A percentile compares a stretch with the other conserved stretches of the same genome.
Conservation (phyloP, 2,329 filamentous ascomycete species). For the Colletotrichum kahawae region DNA sequence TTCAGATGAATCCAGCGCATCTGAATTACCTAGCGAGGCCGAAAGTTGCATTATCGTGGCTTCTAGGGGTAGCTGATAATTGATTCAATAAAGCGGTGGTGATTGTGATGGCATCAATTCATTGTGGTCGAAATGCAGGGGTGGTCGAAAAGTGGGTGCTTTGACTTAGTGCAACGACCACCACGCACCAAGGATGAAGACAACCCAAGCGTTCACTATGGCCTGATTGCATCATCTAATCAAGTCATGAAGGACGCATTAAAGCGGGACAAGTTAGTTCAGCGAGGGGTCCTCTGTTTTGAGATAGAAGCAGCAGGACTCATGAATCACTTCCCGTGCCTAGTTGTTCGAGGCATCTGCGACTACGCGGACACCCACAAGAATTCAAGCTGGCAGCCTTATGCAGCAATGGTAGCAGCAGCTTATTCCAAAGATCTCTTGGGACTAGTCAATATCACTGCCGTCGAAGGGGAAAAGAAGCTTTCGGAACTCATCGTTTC, state of each 20-base stretch:
- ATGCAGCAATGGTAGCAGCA: slow-evolving; percentile 38
- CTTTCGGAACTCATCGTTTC: neutral
- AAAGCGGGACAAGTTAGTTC: slow-evolving; percentile 28
- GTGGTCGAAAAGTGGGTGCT: too few species aligned
- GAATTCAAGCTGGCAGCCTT: slow-evolving; percentile 39
- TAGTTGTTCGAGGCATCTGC: slow-evolving; percentile 43
- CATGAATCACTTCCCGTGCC: slow-evolving; percentile 32
- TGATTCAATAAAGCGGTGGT: too few species aligned
- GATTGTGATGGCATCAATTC: too few species aligned
- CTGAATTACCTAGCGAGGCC: too few species aligned
- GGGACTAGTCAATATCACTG: rapidly evolving
- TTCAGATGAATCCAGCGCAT: too few species aligned
- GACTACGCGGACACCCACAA: slow-evolving; percentile 47
- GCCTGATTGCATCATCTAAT: slow-evolving; percentile 36
- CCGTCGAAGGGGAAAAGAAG: neutral
- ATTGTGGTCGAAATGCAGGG: too few species aligned
- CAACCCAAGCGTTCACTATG: slow-evolving; percentile 24
- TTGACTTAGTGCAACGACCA: too few species aligned
- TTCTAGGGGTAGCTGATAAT: too few species aligned
- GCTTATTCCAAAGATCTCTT: slow-evolving; percentile 26
- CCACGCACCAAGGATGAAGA: rapidly evolving
- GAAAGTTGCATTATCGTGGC: too few species aligned
- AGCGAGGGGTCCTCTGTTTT: neutral
- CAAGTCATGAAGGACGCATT: slow-evolving; percentile 38
- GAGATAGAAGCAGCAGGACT: slow-evolving; percentile 38